Base-by-base conservation (phyloP, 768 basidiomycete species). In the Mycena kentingensis region DNA sequence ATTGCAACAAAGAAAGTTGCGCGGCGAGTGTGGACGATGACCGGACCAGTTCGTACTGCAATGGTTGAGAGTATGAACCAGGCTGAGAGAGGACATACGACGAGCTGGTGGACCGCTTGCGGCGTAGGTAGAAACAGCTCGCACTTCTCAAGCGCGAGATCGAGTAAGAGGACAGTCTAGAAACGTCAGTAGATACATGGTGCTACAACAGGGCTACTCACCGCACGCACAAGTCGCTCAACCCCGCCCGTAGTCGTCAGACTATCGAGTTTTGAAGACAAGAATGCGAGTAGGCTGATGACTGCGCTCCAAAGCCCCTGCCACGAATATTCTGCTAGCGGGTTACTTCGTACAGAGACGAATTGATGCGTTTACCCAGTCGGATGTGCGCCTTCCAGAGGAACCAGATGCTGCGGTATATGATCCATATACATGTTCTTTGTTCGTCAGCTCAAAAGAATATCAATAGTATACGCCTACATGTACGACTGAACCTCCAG, bases 41-140 rank as follows among this genome's bases (percentile, higher is more conserved):
- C 18, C 85, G 78, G 19, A 87, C 78, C 18, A 88, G 71, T 57
- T 88, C 85, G 55, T 88, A 88, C 84, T 87, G 37, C 10, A n/a
- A 49, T 44, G 32, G 49, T 26, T 6, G 1, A 34, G 35, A 29
- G 44, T 19, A 13, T 38, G 44, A 45, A 34, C 13, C 24, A 27
- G 36, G 24, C 54, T 28, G 29, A 49, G n/a, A 6, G 24, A 1
- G 25, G 28, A 69, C 84, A 60, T 67, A 88, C 87, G 49, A 88
- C 75, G 22, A 88, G 71, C 47, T 82, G 80, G 52, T 88, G 83
- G 5, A 83, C 51, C 8, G 82, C 76, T 21, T 67, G 66, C 4
- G 87, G 77, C 18, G 77, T 74, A 2, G 84, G 80, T 6, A 87
- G 64, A 54, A 83, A 74, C 2, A 64, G 59, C 49, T 87, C 85